A percentile compares a stretch with the other conserved stretches of the same genome.
Evolutionary conservation across 2,329 filamentous ascomycete species (phyloP).

Genomic region (Fusarium begoniae): DNA sequence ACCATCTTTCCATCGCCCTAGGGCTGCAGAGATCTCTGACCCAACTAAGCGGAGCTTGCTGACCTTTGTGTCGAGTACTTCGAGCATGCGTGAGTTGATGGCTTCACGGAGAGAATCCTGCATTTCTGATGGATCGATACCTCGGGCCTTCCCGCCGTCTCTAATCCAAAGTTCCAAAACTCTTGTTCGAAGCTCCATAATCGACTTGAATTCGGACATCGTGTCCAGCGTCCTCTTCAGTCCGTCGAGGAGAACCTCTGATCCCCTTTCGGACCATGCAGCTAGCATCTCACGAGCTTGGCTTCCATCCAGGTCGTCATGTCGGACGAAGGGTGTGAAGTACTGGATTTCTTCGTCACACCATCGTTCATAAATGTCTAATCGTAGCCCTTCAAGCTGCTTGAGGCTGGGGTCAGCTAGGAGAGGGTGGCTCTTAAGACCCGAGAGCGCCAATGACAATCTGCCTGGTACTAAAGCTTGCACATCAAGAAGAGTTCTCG

Average conservation of each 20-base stretch:
- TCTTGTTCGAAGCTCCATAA: conserved; percentile 74
- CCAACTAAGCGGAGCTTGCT: conserved; percentile 72
- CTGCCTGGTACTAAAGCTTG: conserved; percentile 78
- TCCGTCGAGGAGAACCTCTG: conserved; percentile 68
- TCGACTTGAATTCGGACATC: conserved; percentile 72
- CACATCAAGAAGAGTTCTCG: conserved; percentile 79
- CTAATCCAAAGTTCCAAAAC: conserved; percentile 81
- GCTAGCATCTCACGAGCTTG: conserved; percentile 69
- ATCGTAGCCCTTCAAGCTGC: conserved; percentile 72
- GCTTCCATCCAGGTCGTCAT: conserved; percentile 75
- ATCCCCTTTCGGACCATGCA: conserved; percentile 70
- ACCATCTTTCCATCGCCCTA: conserved; percentile 68
- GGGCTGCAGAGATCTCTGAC: conserved; percentile 67
- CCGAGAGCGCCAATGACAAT: conserved; percentile 73
- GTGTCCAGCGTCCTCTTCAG: conserved; percentile 67
- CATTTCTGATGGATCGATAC: conserved; percentile 74
- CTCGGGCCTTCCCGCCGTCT: conserved; percentile 69
- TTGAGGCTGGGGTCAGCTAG: conserved; percentile 76
- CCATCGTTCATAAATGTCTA: conserved; percentile 83
- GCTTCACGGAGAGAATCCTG: conserved; percentile 73
- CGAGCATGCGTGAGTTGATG: conserved; percentile 73
- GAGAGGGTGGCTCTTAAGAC: conserved; percentile 75
- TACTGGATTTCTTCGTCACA: conserved; percentile 83
- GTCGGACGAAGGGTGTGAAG: conserved; percentile 87
- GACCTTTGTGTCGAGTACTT: conserved; percentile 71